Evolutionary conservation across 2,329 filamentous ascomycete species (phyloP).

Genomic region (Lasiodiplodia citricola): DNA sequence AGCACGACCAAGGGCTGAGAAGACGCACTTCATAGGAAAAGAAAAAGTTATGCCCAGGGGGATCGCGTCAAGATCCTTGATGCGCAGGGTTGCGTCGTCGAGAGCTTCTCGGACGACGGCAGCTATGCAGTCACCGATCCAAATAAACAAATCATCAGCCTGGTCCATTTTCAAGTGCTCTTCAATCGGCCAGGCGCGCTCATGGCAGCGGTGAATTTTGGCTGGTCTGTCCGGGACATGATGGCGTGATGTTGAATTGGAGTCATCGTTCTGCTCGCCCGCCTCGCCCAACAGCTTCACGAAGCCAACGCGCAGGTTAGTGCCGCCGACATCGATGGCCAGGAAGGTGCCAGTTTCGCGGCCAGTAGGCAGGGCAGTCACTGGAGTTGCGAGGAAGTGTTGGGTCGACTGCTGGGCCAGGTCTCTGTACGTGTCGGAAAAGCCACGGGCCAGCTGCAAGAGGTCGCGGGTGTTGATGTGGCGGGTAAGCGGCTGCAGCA

Average conservation of each 20-base stretch:
- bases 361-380: constrained; percentile 54
- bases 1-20: background rate
- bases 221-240: constrained; percentile 33
- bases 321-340: constrained; percentile 63
- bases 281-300: constrained; percentile 63
- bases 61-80: constrained; percentile 52
- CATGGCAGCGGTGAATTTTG: constrained; percentile 64
- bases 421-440: constrained; percentile 42
- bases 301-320: constrained; percentile 72
- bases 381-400: constrained; percentile 48
- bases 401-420: constrained; percentile 43
- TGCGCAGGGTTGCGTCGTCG: constrained; percentile 39
- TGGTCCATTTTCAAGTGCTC: constrained; percentile 76
- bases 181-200: constrained; percentile 75
- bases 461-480: constrained; percentile 40
- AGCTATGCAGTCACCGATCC: constrained; percentile 80
- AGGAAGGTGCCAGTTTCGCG: constrained; percentile 67
- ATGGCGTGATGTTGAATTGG: constrained; percentile 27
- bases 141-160: constrained; percentile 75
- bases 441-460: constrained; percentile 41
- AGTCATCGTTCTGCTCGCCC: constrained; percentile 41
- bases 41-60: constrained; percentile 72
- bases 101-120: constrained; percentile 69
- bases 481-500: constrained; percentile 39
- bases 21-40: constrained; percentile 66